Evolutionary conservation across 2,329 filamentous ascomycete species (phyloP), one percentile per base, ranked within the genome.

Genomic region (Cordyceps pruinosa): DNA sequence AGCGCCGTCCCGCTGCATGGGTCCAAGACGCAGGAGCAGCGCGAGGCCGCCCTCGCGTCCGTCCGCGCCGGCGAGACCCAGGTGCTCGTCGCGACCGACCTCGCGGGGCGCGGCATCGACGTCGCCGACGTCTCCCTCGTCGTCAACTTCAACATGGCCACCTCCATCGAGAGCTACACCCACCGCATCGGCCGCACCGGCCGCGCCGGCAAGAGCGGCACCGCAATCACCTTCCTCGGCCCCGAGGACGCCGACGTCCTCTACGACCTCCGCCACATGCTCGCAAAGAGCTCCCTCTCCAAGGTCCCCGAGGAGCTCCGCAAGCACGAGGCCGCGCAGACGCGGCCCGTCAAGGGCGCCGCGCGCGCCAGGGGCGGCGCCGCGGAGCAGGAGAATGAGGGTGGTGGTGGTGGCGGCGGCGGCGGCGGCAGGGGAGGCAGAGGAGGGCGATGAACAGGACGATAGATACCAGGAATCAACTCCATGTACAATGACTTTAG

Each of bases 71-170:
- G 91, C 34, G 76, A 83, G 51, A 89, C 89, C 0, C 88, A 96
- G 61, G 89, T 99, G 1, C 83, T 99, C 37, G 94, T 99, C 53
- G 94, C 94, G 1, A 99, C 94, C 1, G 94, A 99, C 74, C 77
- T 99, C 58, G 94, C 94, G 1, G 94, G 93, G 61, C 86, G 94
- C 78, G 94, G 94, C 90, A 97, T 99, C 71, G 94, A 99, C 73
- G 92, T 99, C 4, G 86, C 89, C 0, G 94, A 97, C 68, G 94
- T 99, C 41, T 89, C 84, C 61, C 81, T 99, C 59, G 94, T 99
- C 58, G 82, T 99, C 70, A 99, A 99, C 77, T 99, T 97, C 83
- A 99, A 97, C 79, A 97, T 99, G 94, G 88, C 94, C 0, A 85
- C 77, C 13, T 90, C 80, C 64, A 97, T 99, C 64, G 94, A 99